Conservation (phyloP, 106 monocot species). For the Dioscorea zingiberensis region DNA sequence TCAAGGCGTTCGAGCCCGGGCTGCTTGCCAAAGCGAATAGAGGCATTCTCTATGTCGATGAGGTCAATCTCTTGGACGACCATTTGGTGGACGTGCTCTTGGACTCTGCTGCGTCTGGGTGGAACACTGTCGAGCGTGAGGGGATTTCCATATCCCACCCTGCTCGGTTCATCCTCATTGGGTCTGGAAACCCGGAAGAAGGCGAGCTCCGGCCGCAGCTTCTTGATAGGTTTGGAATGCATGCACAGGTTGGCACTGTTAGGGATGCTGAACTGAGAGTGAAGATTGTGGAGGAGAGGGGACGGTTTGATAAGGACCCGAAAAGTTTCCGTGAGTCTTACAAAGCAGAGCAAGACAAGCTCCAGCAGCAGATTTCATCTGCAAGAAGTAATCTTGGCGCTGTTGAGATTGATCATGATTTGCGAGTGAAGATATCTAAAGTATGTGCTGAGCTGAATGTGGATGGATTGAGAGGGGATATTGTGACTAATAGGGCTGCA, state of each 20-base stretch:
- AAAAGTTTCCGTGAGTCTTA: constrained; percentile 80
- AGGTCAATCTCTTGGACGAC: constrained; percentile 97
- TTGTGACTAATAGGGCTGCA: constrained; percentile 88
- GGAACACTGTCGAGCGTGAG: constrained; percentile 99
- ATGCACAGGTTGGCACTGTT: constrained; percentile 95
- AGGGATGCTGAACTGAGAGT: constrained; percentile 94
- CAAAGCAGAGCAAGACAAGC: constrained; percentile 75
- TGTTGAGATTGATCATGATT: constrained; percentile 79
- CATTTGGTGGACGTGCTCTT: constrained; percentile 94
- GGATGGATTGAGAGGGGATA: constrained; percentile 96
- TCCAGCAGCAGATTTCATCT: constrained; percentile 66
- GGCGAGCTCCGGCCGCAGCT: constrained; percentile 96
- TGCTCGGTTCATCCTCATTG: constrained; percentile 94
- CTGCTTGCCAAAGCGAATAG: constrained; percentile 95
- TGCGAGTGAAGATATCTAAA: constrained; percentile 90
- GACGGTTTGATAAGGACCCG: constrained; percentile 74
- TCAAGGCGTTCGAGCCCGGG: constrained; percentile 98
- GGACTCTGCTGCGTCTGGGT: constrained; percentile 95
- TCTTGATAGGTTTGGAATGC: constrained; percentile 97
- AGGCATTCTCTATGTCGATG: constrained; percentile 96
- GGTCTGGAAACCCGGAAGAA: constrained; percentile 97
- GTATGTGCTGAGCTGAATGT: constrained; percentile 97
- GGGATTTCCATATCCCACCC: constrained; percentile 99
- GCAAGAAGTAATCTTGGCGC: constrained; percentile 51
- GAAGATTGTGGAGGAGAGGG: constrained; percentile 95